phyloP scores from a whole-genome alignment of 139 green algal species.

The Tetradesmus obliquus region DNA sequence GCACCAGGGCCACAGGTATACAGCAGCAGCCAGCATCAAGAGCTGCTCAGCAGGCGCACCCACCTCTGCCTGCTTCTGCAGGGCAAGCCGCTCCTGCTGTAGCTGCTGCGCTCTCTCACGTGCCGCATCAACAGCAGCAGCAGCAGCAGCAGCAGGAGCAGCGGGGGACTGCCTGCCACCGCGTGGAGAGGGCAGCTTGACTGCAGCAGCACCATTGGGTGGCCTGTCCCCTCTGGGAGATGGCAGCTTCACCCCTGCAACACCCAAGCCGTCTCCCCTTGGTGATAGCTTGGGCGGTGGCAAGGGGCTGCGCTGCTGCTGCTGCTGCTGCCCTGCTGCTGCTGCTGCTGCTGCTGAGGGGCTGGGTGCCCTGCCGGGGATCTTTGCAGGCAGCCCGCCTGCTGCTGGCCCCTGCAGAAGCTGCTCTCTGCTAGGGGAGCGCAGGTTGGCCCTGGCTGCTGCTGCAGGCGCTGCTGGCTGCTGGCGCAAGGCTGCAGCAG shows the following conservation, averaged over 20 bases:
- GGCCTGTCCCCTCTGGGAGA: background rate
- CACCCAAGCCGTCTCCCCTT: background rate
- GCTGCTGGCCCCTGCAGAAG: background rate
- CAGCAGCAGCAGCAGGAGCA: background rate
- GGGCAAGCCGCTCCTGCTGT: constrained; percentile 45
- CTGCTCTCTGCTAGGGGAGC: constrained; percentile 21
- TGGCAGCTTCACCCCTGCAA: background rate
- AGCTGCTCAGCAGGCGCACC: background rate
- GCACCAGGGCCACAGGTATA: too few relatives aligned
- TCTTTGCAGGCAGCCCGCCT: background rate
- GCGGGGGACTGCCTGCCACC: background rate
- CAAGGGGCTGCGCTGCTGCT: background rate
- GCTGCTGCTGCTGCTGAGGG: constrained; percentile 16
- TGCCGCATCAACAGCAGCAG: constrained; percentile 32
- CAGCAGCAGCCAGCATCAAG: too few relatives aligned
- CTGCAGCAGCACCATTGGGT: background rate
- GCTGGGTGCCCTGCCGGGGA: background rate
- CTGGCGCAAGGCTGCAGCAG: background rate
- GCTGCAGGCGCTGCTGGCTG: background rate
- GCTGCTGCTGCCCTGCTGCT: constrained; percentile 13
- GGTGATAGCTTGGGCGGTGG: constrained; percentile 2
- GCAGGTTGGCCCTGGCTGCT: background rate
- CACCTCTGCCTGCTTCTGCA: constrained; percentile 44
- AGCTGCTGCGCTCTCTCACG: constrained; percentile 29
- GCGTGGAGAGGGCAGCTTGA: background rate